Evolutionary conservation across 2,329 filamentous ascomycete species (phyloP).

Genomic region (Achaetomium macrosporum): DNA sequence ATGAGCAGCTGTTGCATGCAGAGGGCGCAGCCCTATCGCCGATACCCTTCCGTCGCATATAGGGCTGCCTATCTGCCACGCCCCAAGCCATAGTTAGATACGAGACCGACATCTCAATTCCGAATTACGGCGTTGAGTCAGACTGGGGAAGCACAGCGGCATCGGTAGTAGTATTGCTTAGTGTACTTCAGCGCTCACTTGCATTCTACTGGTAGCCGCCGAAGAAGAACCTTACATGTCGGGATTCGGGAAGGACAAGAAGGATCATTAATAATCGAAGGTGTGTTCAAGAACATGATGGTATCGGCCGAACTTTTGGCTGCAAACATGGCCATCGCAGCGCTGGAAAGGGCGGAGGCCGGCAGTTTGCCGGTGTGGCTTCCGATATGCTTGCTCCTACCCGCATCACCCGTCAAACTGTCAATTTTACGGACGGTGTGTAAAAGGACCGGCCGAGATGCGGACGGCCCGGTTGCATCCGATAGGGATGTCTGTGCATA

Average conservation of each 20-base stretch:
- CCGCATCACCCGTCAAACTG: not conserved
- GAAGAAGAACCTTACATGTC: not conserved
- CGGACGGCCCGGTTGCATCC: conserved; percentile 6
- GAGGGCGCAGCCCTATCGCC: conserved; percentile 12
- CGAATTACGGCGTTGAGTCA: conserved; percentile 7
- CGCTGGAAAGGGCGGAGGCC: not conserved
- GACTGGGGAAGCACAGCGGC: conserved; percentile 9
- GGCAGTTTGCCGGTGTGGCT: conserved; percentile 8
- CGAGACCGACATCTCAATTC: too few relatives aligned
- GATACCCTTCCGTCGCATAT: not conserved
- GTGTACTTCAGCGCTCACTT: not conserved
- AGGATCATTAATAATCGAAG: conserved; percentile 1
- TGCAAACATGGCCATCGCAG: not conserved
- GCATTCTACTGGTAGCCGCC: not conserved
- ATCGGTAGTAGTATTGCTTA: not conserved
- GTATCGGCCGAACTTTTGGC: conserved; percentile 8
- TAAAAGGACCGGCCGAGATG: conserved; percentile 9
- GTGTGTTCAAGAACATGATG: not conserved
- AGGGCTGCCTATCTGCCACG: conserved; percentile 3
- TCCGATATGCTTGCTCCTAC: not conserved
- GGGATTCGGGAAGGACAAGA: not conserved
- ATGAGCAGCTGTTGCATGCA: conserved; percentile 5
- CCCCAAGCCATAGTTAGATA: too few relatives aligned
- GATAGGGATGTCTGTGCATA: not conserved
- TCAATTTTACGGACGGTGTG: not conserved